Base-by-base conservation (phyloP, 352 stramenopile species). In the Hyphochytrium catenoides region DNA sequence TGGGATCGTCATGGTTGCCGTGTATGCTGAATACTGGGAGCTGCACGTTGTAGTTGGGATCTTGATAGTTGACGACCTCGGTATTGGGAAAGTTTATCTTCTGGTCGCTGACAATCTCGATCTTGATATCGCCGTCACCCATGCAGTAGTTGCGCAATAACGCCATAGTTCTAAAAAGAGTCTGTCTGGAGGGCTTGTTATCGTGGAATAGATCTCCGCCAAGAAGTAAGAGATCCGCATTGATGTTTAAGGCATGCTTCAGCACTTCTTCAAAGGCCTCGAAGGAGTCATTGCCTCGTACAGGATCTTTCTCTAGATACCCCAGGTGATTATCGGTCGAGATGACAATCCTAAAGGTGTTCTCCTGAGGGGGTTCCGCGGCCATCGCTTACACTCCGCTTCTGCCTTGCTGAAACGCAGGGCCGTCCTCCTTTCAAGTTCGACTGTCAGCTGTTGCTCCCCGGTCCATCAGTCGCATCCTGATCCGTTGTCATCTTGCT, bases 1-100 rank as follows among this genome's bases (percentile, higher is more conserved):
- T 85, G 7, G 92, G 91, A 57, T 98, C 89, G 55, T 99, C 92
- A 61, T 99, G 92, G 64, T 99, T 99, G 9, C 92, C 92, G 54
- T 98, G 90, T 48, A 99, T 98, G 40, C 66, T 76, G 49, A 99
- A 98, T 12, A 99, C 68, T 3, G 92, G 90, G 20, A 98, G 60
- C 43, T 93, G 57, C 26, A 93, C 69, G 48, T 89, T 82, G 50
- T 69, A 79, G 41, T 91, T 90, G 12, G 79, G 75, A 52, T 98
- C 83, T 46, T 95, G 78, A 57, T 95, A 97, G 60, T 97, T 97
- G 26, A 94, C 90, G 23, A 65, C 46, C 26, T 74, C 73, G 44
- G 77, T 83, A 36, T 85, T 79, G 7, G 67, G 62, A 35, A 87
- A 84, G 45, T 91, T 88, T 26, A 84, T 44, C 39, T 57, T 76